Evolutionary conservation across 148 eudicot species (phyloP).

Genomic region (Bassia scoparia): DNA sequence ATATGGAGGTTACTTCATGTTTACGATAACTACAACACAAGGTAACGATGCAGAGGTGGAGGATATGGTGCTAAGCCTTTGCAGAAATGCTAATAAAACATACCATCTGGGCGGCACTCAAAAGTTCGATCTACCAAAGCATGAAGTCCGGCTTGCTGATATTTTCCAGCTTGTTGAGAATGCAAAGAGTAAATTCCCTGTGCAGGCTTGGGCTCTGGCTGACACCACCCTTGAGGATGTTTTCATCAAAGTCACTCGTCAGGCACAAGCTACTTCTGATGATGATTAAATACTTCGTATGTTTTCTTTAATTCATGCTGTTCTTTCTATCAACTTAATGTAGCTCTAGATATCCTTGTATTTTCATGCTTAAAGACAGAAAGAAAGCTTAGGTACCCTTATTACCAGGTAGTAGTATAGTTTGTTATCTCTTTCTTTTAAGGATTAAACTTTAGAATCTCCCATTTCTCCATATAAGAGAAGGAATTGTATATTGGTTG

Average conservation of each 20-base stretch:
- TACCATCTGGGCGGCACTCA: constrained; percentile 61
- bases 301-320: no score
- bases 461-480: neutral
- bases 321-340: no score
- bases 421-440: neutral
- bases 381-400: neutral
- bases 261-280: constrained; percentile 34
- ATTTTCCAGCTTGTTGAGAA: constrained; percentile 56
- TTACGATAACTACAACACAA: constrained; percentile 55
- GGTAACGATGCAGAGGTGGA: constrained; percentile 50
- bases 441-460: neutral
- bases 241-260: constrained; percentile 60
- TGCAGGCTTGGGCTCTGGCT: constrained; percentile 67
- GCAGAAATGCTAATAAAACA: constrained; percentile 44
- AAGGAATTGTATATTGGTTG: neutral
- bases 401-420: neutral
- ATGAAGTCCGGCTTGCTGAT: constrained; percentile 48
- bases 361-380: neutral
- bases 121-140: constrained; percentile 66
- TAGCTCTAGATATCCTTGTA: neutral
- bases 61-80: constrained; percentile 37
- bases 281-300: neutral
- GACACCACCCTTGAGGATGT: constrained; percentile 68
- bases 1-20: constrained; percentile 60
- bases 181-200: constrained; percentile 53